These are phyloP conservation scores for Coemansia sp. DNA, from an alignment of 192 early-diverging fungal genomes.

Conservation along the genomic window DNA sequence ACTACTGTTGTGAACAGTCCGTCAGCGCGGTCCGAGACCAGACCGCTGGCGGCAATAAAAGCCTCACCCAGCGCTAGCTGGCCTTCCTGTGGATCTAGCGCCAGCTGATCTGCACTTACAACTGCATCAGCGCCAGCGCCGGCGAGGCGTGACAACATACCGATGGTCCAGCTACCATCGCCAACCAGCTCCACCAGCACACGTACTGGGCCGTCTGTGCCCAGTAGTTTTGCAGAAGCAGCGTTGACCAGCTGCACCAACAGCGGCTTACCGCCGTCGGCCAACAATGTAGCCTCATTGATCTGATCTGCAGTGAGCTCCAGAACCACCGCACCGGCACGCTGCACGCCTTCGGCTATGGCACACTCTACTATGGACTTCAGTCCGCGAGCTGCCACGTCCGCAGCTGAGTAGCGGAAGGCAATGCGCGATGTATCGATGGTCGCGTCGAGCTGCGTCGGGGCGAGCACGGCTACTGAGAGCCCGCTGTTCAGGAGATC, in stretches of 20 bases:
- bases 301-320: constrained; percentile 32
- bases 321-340: constrained; percentile 35
- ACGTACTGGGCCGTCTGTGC: constrained; percentile 35
- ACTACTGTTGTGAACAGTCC: constrained; percentile 90
- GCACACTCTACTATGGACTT: constrained; percentile 12
- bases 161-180: constrained; percentile 26
- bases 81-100: constrained; percentile 8
- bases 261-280: background rate
- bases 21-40: constrained; percentile 78
- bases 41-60: constrained; percentile 26
- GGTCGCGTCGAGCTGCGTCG: background rate
- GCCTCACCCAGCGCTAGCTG: constrained; percentile 26
- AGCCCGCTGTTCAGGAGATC: constrained; percentile 44
- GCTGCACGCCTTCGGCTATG: constrained; percentile 12
- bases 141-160: constrained; percentile 20
- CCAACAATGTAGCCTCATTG: constrained; percentile 13
- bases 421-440: constrained; percentile 29
- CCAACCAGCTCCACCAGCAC: constrained; percentile 34
- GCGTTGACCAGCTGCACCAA: constrained; percentile 23
- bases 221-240: constrained; percentile 12
- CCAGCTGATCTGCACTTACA: constrained; percentile 23
- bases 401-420: constrained; percentile 19
- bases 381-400: constrained; percentile 6
- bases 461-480: constrained; percentile 27
- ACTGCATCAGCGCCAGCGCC: constrained; percentile 22